Conservation (phyloP, 148 eudicot genomes). For the Spergularia marina region DNA sequence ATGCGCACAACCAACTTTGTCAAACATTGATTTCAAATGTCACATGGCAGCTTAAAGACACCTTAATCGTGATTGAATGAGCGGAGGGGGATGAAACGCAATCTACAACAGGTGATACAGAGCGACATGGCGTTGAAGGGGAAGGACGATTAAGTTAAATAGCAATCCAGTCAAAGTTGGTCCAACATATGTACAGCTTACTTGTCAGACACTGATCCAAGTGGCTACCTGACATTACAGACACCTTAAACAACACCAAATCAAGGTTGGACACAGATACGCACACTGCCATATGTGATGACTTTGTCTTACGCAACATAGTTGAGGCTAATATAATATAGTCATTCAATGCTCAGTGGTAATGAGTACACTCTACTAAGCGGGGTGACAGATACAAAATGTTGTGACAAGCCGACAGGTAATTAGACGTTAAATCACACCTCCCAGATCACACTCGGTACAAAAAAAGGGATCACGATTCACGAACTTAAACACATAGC, state of each 20-base stretch:
- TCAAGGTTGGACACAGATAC: background rate
- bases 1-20: background rate
- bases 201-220: background rate
- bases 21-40: background rate
- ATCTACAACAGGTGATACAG: background rate
- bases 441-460: no score
- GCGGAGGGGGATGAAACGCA: background rate
- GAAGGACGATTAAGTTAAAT: background rate
- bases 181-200: background rate
- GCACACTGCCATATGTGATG: no score
- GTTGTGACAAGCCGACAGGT: no score
- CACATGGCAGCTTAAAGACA: background rate
- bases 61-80: background rate
- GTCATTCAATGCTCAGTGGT: no score
- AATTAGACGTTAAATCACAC: no score
- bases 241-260: background rate
- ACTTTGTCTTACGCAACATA: no score
- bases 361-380: no score
- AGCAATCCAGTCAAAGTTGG: background rate
- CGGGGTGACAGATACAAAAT: no score
- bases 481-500: no score
- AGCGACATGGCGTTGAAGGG: background rate
- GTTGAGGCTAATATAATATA: no score
- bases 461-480: no score
- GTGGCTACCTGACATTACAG: background rate